Evolutionary conservation across 768 basidiomycete genomes (phyloP), one percentile per base, ranked within the genome.

Genomic region (Phanerochaete sordida): DNA sequence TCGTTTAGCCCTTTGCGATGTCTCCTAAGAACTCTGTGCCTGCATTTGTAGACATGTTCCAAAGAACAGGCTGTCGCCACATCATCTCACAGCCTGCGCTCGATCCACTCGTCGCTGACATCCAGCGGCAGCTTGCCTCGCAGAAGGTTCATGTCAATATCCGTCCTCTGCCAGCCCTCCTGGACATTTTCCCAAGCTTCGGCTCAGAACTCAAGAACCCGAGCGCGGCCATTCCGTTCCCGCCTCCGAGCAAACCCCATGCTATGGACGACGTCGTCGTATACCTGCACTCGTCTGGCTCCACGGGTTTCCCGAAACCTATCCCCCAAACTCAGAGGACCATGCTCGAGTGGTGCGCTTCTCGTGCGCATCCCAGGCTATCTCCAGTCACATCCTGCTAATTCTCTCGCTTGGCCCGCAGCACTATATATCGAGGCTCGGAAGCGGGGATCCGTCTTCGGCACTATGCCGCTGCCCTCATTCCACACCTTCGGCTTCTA

Each of bases 31-130:
- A 75, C 62, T 74, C 77, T 12, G 68, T 65, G 33, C 62, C 61
- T 19, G 76, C 74, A 1, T 64, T 79, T 8, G 70, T 68, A 0
- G 74, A 78, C 63, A 67, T 79, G 4, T 62, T 78, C 11, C 57
- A 62, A 48, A 70, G 64, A 8, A 59, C 62, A 2, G 62, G 64
- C 2, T 64, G 56, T 0, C 68, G 72, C 19, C 30, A 71, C 5
- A 58, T 72, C 52, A 67, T 66, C 23, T 64, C 56, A 8, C 69
- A 71, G 39, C 49, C 60, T 2, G 44, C 50, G 6, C 65, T 68
- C 56, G 61, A 65, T 33, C 50, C 63, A 8, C 43, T 71, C 15
- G 56, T 64, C 19, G 43, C 31, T 2, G 39, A 39, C n/a, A 60
- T 65, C 30, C 24, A 60, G 35, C 4, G 26, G 4, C 54, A 61